These are phyloP conservation scores for Fusarium acutatum DNA, from an alignment of 2,329 filamentous ascomycete species.

Conservation along the genomic window DNA sequence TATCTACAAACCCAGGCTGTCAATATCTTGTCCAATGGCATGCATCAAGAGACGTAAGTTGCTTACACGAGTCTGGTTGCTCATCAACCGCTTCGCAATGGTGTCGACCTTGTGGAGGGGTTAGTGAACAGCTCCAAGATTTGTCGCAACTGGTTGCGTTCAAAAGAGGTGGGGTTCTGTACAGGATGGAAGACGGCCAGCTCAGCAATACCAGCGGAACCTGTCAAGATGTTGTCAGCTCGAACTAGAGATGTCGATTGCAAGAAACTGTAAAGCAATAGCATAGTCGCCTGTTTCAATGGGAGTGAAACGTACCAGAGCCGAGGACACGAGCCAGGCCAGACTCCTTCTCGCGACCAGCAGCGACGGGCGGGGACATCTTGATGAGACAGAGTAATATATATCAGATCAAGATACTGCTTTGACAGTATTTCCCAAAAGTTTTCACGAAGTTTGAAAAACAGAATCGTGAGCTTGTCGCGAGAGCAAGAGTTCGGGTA, in stretches of 20 bases:
- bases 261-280: neutral
- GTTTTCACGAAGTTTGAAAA: neutral
- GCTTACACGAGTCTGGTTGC: conserved; percentile 79
- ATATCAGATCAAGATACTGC: conserved; percentile 1
- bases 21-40: conserved; percentile 16
- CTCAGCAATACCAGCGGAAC: conserved; percentile 91
- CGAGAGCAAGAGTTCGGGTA: conserved; percentile 9
- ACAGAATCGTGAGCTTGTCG: conserved; percentile 22
- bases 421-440: conserved; percentile 1
- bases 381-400: neutral
- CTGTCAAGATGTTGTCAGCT: conserved; percentile 57
- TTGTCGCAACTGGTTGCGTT: neutral
- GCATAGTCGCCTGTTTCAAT: conserved; percentile 10
- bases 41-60: conserved; percentile 47
- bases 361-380: conserved; percentile 68
- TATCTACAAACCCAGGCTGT: conserved; percentile 41
- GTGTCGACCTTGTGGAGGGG: conserved; percentile 79
- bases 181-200: conserved; percentile 92
- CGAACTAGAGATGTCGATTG: neutral
- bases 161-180: conserved; percentile 45
- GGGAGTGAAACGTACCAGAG: conserved; percentile 70
- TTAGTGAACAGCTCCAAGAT: conserved; percentile 28
- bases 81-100: conserved; percentile 98
- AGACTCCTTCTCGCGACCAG: conserved; percentile 78
- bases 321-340: conserved; percentile 87